Evolutionary conservation across 352 stramenopile genomes (phyloP), one percentile per base, ranked within the genome.

Genomic region (Phytopythium helicoides): DNA sequence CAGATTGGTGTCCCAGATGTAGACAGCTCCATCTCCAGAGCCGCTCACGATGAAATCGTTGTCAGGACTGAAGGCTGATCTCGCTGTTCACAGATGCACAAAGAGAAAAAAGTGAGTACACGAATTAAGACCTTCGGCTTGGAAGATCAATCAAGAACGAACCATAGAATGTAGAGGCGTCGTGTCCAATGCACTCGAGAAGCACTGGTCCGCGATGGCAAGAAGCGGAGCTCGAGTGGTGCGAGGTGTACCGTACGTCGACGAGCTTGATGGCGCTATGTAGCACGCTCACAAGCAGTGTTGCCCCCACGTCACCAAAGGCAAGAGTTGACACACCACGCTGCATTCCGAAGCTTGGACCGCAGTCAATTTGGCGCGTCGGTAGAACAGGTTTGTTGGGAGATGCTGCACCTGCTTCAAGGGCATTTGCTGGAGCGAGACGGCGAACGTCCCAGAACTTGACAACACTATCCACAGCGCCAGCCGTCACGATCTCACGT

Each of bases 371-470:
- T 46, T 70, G 42, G 11, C 60, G 68, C 42, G 68, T 59, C 15
- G 76, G 66, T 1, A 40, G 26, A 28, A 59, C 47, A 8, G 44
- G 15, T 35, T 44, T 52, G 34, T 15, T 35, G 7, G 0, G 1
- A 11, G 21, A 0, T 0, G 18, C 18, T 3, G 21, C 68, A 6
- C 37, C 53, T 44, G 41, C 36, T 14, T 39, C 39, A 4, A 11
- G 37, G 47, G 54, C 40, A 26, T 41, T 59, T 23, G 28, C 12
- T 9, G 55, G 62, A 10, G 53, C 64, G 25, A 83, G 47, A 18
- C 60, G 53, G 19, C 80, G 72, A 15, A 89, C 14, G 55, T 91
- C 80, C 80, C 80, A 91, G 48, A 85, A 81, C 55, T 88, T 87
- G 41, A 90, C 66, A 2, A 79, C 61, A 18, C 72, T 64, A 66